phyloP scores from a whole-genome alignment of 2,329 filamentous ascomycete genomes.

The Pyricularia pennisetigena region DNA sequence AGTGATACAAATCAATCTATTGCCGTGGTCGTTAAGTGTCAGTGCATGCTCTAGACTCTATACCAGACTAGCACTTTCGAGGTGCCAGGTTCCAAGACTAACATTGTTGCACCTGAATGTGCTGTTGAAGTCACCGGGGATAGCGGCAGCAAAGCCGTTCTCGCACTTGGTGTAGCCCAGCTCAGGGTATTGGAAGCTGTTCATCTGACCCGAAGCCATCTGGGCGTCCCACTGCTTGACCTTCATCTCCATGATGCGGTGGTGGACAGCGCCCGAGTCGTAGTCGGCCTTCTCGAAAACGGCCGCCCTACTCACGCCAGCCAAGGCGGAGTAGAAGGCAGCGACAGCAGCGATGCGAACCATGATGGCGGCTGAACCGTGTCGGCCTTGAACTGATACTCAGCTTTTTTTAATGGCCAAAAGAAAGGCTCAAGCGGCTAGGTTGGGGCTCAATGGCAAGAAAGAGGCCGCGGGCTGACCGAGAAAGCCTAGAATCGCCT shows the following conservation, averaged over 20 bases:
- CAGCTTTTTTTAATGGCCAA: background rate
- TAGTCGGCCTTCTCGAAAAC: background rate
- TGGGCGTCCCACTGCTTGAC: background rate
- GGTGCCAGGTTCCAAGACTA: background rate
- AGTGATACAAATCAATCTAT: conserved; percentile 4
- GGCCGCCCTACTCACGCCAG: background rate
- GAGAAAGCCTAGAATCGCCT: background rate
- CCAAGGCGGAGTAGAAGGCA: conserved; percentile 1
- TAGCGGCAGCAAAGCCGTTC: conserved; percentile 1
- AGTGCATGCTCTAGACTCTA: background rate
- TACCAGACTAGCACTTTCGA: too few relatives aligned
- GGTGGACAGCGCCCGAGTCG: conserved; percentile 1
- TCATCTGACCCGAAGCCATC: background rate
- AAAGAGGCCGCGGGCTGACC: background rate
- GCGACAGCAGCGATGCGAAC: background rate
- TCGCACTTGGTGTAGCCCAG: background rate
- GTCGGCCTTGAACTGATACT: background rate
- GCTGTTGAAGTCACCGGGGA: conserved; percentile 1
- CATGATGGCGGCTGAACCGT: background rate
- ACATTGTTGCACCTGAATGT: conserved; percentile 2
- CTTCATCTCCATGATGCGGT: conserved; percentile 2
- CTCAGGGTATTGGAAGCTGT: conserved; percentile 2
- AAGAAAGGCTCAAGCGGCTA: background rate
- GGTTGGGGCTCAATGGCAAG: background rate
- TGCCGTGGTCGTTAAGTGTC: background rate